phyloP scores from a whole-genome alignment of 1,139 yeast species.

The Geotrichum histeridarum region DNA sequence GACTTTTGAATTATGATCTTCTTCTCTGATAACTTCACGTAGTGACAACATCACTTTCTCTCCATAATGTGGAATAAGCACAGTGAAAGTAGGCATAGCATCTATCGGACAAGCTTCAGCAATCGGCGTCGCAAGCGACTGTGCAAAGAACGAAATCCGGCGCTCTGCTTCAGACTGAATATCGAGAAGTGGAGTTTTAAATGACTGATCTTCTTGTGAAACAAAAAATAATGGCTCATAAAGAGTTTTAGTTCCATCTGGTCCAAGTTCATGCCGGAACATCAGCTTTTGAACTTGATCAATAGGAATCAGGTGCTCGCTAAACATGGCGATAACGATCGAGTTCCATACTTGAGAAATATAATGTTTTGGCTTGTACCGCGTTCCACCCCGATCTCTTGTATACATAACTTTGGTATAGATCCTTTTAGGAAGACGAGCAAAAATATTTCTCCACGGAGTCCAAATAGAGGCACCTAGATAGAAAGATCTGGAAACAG shows the following conservation, averaged over 20 bases:
- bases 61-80: slow-evolving; percentile 76
- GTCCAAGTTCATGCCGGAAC: slow-evolving; percentile 48
- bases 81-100: slow-evolving; percentile 80
- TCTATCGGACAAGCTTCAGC: slow-evolving; percentile 67
- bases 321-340: slow-evolving; percentile 64
- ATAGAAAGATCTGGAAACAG: slow-evolving; percentile 62
- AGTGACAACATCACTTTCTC: slow-evolving; percentile 66
- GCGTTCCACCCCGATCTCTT: slow-evolving; percentile 39
- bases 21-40: slow-evolving; percentile 63
- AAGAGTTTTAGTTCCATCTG: slow-evolving; percentile 32
- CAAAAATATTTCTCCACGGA: slow-evolving; percentile 80
- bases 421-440: slow-evolving; percentile 69
- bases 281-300: slow-evolving; percentile 55
- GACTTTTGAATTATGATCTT: slow-evolving; percentile 53
- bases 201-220: slow-evolving; percentile 61
- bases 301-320: slow-evolving; percentile 71
- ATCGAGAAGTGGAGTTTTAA: slow-evolving; percentile 42
- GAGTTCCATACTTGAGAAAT: slow-evolving; percentile 80
- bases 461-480: slow-evolving; percentile 76
- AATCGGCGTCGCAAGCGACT: slow-evolving; percentile 71
- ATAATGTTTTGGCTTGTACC: slow-evolving; percentile 45
- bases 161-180: slow-evolving; percentile 73
- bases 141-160: slow-evolving; percentile 81
- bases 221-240: slow-evolving; percentile 63
- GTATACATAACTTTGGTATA: slow-evolving; percentile 58